Conservation (phyloP, 768 basidiomycete species). For the Amanita fuliginea region DNA sequence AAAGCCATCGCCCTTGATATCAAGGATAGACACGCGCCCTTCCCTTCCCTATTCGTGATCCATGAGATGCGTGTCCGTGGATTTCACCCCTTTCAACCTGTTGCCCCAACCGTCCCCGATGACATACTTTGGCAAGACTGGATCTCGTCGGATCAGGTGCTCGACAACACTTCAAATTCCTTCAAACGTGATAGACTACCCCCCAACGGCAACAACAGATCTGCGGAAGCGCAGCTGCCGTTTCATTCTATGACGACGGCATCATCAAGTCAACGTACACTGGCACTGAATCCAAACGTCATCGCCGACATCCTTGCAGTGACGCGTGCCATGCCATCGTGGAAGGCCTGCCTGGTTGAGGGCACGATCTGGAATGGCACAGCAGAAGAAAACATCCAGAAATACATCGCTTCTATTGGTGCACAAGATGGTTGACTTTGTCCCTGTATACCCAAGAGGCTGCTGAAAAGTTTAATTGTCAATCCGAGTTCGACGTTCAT, state of each 20-base stretch:
- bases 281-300: constrained; percentile 12
- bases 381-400: constrained; percentile 21
- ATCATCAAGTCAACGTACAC: constrained; percentile 10
- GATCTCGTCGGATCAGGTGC: constrained; percentile 11
- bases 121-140: constrained; percentile 17
- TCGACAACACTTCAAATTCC: constrained; percentile 10
- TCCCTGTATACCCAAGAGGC: too few relatives aligned
- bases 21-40: constrained; percentile 16
- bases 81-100: constrained; percentile 17
- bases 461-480: too few relatives aligned
- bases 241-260: constrained; percentile 7
- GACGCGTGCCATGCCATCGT: constrained; percentile 19
- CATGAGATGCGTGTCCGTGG: constrained; percentile 26
- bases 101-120: constrained; percentile 9
- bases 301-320: constrained; percentile 19
- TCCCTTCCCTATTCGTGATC: constrained; percentile 21
- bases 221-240: constrained; percentile 1
- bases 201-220: background rate
- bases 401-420: constrained; percentile 5
- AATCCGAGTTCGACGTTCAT: too few relatives aligned
- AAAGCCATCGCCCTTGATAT: constrained; percentile 23
- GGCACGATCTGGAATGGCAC: constrained; percentile 22
- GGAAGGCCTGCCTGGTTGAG: constrained; percentile 21
- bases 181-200: constrained; percentile 10
- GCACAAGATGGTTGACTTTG: background rate